Evolutionary conservation across 2,329 filamentous ascomycete genomes (phyloP).

Genomic region (Pseudocercospora cruenta): DNA sequence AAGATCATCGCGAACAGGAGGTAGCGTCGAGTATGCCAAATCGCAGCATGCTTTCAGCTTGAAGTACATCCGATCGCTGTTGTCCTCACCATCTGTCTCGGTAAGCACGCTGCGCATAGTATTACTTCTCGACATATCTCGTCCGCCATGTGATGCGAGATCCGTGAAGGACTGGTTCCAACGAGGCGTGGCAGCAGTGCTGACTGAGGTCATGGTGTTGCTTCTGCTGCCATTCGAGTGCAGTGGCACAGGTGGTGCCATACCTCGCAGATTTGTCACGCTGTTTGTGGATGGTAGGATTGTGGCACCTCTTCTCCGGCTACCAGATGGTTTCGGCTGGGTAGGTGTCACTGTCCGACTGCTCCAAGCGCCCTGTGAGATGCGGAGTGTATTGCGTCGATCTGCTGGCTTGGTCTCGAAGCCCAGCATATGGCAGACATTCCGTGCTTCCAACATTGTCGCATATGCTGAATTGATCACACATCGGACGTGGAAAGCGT

Average conservation of each 20-base stretch:
- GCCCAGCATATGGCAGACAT: conserved; percentile 59
- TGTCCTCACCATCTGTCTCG: conserved; percentile 76
- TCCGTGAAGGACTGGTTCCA: conserved; percentile 80
- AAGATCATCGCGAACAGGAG: conserved; percentile 70
- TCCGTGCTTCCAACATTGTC: conserved; percentile 62
- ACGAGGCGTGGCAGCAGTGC: conserved; percentile 66
- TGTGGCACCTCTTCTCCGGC: conserved; percentile 56
- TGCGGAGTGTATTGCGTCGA: conserved; percentile 32
- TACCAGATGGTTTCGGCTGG: conserved; percentile 48
- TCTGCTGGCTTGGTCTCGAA: conserved; percentile 40
- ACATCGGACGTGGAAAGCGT: conserved; percentile 61
- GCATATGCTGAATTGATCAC: conserved; percentile 63
- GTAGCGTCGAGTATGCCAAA: conserved; percentile 71
- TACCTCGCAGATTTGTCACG: conserved; percentile 39
- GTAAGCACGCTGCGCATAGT: conserved; percentile 58
- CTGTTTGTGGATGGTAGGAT: conserved; percentile 51
- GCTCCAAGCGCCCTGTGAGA: conserved; percentile 35
- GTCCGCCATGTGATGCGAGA: conserved; percentile 45
- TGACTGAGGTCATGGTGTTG: conserved; percentile 53
- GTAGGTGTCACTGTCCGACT: conserved; percentile 50
- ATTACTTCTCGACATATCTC: conserved; percentile 45
- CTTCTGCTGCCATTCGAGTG: conserved; percentile 56
- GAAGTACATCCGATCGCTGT: conserved; percentile 81
- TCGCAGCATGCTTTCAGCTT: conserved; percentile 75
- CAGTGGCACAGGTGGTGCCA: conserved; percentile 47